Evolutionary conservation across 768 basidiomycete species (phyloP).

Genomic region (Mycena galopus): DNA sequence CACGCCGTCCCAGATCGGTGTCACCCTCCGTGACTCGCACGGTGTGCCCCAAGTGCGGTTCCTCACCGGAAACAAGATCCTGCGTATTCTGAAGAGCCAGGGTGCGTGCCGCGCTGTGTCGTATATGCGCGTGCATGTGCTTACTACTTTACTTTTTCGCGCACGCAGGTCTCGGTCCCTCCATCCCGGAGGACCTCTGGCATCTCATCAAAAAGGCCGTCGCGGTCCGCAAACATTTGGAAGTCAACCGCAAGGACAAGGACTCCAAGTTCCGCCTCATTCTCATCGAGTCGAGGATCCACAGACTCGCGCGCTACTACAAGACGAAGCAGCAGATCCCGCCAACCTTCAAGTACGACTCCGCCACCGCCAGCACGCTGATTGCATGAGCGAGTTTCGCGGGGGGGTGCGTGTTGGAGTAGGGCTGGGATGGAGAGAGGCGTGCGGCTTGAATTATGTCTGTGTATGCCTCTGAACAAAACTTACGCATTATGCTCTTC

Average conservation of each 20-base stretch:
- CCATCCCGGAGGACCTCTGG: conserved; percentile 99
- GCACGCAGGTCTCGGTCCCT: conserved; percentile 87
- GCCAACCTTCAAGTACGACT: conserved; percentile 99
- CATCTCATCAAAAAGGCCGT: conserved; percentile 99
- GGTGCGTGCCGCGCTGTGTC: conserved; percentile 66
- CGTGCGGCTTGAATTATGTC: conserved; percentile 34
- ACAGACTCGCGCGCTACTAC: conserved; percentile 97
- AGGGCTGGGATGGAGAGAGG: conserved; percentile 13
- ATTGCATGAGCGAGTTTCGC: conserved; percentile 77
- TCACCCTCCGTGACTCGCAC: conserved; percentile 96
- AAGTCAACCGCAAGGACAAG: conserved; percentile 98
- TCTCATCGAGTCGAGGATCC: conserved; percentile 98
- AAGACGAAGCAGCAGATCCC: conserved; percentile 98
- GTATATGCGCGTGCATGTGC: conserved; percentile 37
- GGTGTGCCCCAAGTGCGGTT: conserved; percentile 98
- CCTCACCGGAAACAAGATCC: conserved; percentile 99
- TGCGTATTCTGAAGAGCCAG: conserved; percentile 95
- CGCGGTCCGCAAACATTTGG: conserved; percentile 97
- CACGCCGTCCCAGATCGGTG: conserved; percentile 98
- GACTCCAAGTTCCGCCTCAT: conserved; percentile 97
- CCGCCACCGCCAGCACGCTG: conserved; percentile 92
- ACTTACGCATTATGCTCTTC: conserved; percentile 35
- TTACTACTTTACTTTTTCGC: conserved; percentile 36
- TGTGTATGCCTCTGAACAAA: conserved; percentile 37
- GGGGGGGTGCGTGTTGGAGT: conserved; percentile 12